Base-by-base conservation (phyloP, 2,329 filamentous ascomycete species). In the Pseudocercospora fuligena region DNA sequence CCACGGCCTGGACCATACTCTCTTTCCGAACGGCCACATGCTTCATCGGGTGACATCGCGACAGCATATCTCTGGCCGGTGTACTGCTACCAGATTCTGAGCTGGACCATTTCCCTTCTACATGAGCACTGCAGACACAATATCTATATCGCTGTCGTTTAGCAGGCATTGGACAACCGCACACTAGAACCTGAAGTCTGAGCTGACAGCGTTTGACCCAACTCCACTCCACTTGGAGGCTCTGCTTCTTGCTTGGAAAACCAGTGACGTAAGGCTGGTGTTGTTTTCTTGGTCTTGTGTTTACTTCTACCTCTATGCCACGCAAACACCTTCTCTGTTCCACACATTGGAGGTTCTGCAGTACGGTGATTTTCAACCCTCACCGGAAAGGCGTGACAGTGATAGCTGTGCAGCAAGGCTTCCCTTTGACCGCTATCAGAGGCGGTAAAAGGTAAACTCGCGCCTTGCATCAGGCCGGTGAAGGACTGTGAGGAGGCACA, bases 291-390 rank as follows among this genome's bases (percentile, higher is more conserved):
- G 19, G 9, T 27, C 51, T 12, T 27, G 21, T 29, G 8, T 53
- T 27, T 27, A 19, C 23, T 16, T 23, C 49, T 27, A 14, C 47
- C 47, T 21, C 7, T 51, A 16, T 25, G 47, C 47, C 25, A 56
- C 25, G 51, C 51, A 29, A 33, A 31, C 11, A 9, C 25, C 27
- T 56, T 23, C 16, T 56, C 25, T 56, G 51, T 56, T 56, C 21
- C 25, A 54, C 51, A 54, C 51, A 27, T 54, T 54, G 51, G 49
- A 53, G 49, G 21, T 53, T 25, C 49, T 53, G 23, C 51, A 27
- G 14, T n/a, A 12, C 9, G 9, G 16, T n/a, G 51, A 25, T 5
- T n/a, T 49, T 49, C 46, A 51, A 11, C 51, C 23, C 40, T 56
- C 51, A 56, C 51, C 51, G 51, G 51, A 56, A 19, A n/a, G 16